Percentiles rank a stretch among this genome's conserved stretches.
Conservation (phyloP, 345 rosid genomes). For the sweet orange (Citrus sinensis) region DNA sequence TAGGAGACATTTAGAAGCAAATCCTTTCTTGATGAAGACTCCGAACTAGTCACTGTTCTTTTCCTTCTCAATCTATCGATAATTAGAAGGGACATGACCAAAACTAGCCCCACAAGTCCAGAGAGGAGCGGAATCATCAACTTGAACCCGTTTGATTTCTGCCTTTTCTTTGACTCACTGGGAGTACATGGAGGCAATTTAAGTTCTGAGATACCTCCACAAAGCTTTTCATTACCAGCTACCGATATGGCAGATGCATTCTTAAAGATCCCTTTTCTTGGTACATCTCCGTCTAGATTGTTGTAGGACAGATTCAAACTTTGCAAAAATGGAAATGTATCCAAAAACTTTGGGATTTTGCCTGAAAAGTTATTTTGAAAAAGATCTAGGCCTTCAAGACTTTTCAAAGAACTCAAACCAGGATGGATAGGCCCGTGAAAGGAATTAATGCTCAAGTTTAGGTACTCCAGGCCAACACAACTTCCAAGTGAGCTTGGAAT, state of each 20-base stretch:
- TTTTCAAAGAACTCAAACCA: constrained; percentile 8
- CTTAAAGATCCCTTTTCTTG: background rate
- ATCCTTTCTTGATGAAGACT: background rate
- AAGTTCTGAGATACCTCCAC: constrained; percentile 17
- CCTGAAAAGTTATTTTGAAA: constrained; percentile 22
- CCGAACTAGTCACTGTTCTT: background rate
- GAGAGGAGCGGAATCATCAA: background rate
- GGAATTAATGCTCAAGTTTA: constrained; percentile 10
- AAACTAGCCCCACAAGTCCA: background rate
- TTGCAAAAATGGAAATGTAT: constrained; percentile 10
- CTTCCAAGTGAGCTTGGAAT: constrained; percentile 19
- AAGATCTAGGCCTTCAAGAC: constrained; percentile 21
- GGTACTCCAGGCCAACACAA: background rate
- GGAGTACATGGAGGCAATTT: constrained; percentile 10
- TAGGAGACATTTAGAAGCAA: constrained; percentile 24
- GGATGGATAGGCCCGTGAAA: constrained; percentile 20
- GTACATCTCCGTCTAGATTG: constrained; percentile 27
- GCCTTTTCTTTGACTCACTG: background rate
- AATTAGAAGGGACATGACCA: background rate
- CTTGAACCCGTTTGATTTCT: background rate
- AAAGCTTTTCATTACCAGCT: constrained; percentile 16
- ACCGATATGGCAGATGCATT: constrained; percentile 7
- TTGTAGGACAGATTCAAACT: constrained; percentile 20
- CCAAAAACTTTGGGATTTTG: constrained; percentile 17
- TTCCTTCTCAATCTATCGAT: background rate